These are phyloP conservation scores for Colletotrichum karsti DNA, from an alignment of 2,329 filamentous ascomycete species.

Conservation along the genomic window DNA sequence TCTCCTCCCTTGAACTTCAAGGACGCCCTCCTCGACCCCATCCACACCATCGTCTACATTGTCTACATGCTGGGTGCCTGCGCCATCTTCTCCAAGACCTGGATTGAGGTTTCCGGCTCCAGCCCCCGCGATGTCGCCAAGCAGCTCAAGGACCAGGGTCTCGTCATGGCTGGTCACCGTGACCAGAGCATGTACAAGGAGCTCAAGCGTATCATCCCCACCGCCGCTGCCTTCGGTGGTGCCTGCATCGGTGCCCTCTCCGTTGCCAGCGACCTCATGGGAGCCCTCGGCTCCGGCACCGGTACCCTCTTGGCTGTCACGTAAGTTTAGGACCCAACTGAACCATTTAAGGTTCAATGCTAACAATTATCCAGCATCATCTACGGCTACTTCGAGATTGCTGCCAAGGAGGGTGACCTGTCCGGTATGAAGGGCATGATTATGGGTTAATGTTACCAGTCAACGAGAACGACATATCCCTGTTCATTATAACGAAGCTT, in stretches of 20 bases:
- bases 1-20: conserved; percentile 97
- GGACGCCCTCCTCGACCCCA: conserved; percentile 94
- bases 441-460: conserved; percentile 63
- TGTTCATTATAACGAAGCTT: conserved; percentile 21
- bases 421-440: conserved; percentile 80
- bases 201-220: conserved; percentile 98
- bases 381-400: conserved; percentile 99
- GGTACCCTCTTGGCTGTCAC: conserved; percentile 98
- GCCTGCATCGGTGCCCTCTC: conserved; percentile 98
- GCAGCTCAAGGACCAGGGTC: conserved; percentile 99
- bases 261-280: conserved; percentile 93
- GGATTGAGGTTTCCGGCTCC: conserved; percentile 99
- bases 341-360: conserved; percentile 29
- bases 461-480: conserved; percentile 23
- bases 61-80: conserved; percentile 98
- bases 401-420: conserved; percentile 97
- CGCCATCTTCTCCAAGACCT: conserved; percentile 99
- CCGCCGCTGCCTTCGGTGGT: conserved; percentile 96
- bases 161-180: conserved; percentile 99
- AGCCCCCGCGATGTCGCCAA: conserved; percentile 98
- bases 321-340: conserved; percentile 65
- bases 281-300: conserved; percentile 94
- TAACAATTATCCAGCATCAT: conserved; percentile 78
- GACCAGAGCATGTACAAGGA: conserved; percentile 99
- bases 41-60: conserved; percentile 96